Conservation (phyloP, 2,329 filamentous ascomycete species). For the Phyllosticta citriasiana region DNA sequence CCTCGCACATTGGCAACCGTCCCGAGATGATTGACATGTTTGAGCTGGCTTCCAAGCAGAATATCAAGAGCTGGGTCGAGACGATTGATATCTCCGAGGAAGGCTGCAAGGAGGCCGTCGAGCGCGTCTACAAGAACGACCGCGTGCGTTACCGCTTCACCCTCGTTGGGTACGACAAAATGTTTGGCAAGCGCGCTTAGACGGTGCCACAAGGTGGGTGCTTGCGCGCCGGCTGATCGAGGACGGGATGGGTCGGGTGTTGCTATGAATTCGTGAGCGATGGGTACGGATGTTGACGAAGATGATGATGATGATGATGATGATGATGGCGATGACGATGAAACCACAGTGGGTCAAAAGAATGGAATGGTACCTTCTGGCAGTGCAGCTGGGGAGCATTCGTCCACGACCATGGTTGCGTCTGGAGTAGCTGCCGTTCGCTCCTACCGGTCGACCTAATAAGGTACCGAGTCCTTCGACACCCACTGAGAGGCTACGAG, state of each 20-base stretch:
- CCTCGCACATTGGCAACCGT: conserved; percentile 41
- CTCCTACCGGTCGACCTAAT: too few relatives aligned
- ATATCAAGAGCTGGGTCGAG: conserved; percentile 47
- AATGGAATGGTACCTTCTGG: too few relatives aligned
- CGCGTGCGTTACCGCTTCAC: conserved; percentile 66
- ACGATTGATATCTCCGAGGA: conserved; percentile 63
- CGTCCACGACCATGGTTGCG: too few relatives aligned
- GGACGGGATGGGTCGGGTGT: background rate
- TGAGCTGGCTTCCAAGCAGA: conserved; percentile 40
- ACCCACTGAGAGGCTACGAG: too few relatives aligned
- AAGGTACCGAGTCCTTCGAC: too few relatives aligned
- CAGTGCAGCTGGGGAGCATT: too few relatives aligned
- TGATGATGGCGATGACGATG: too few relatives aligned
- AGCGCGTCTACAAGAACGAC: conserved; percentile 55
- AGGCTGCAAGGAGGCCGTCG: conserved; percentile 59
- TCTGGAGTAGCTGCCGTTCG: too few relatives aligned
- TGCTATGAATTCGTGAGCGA: background rate
- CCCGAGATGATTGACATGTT: conserved; percentile 44
- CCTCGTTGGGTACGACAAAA: conserved; percentile 57
- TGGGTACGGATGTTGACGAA: too few relatives aligned
- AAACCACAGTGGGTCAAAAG: too few relatives aligned
- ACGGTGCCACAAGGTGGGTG: background rate
- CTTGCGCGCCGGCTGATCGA: background rate
- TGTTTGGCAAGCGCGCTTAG: conserved; percentile 42
- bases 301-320: too few relatives aligned